phyloP scores from a whole-genome alignment of 768 basidiomycete species.

The Phaeotremella fagi region DNA sequence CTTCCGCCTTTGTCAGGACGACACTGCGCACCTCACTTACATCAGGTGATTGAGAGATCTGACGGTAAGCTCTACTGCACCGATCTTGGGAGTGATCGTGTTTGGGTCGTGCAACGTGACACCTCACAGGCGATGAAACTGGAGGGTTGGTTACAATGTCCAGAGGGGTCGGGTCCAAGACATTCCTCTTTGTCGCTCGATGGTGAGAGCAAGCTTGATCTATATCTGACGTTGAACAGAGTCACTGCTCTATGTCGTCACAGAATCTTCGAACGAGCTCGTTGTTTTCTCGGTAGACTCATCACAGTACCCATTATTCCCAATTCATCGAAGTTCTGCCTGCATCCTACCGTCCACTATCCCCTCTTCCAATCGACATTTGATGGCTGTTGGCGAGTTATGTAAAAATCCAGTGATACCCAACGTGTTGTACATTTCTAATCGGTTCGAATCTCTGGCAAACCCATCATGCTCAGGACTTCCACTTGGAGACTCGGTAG shows the following conservation, averaged over 20 bases:
- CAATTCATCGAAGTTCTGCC: slow-evolving; percentile 27
- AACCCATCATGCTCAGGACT: slow-evolving; percentile 4
- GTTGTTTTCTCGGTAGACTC: slow-evolving; percentile 31
- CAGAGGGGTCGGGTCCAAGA: slow-evolving; percentile 38
- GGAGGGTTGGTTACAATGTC: slow-evolving; percentile 53
- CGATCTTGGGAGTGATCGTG: slow-evolving; percentile 69
- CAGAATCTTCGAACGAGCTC: slow-evolving; percentile 36
- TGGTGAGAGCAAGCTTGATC: slow-evolving; percentile 23
- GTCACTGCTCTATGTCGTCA: slow-evolving; percentile 44
- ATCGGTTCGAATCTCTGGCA: slow-evolving; percentile 41
- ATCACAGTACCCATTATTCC: slow-evolving; percentile 19
- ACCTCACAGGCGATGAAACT: slow-evolving; percentile 53
- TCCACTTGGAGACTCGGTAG: slow-evolving; percentile 38
- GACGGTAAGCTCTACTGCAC: slow-evolving; percentile 59
- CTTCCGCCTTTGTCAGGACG: too few relatives aligned
- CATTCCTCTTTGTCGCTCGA: slow-evolving; percentile 31
- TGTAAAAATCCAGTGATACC: slow-evolving; percentile 27
- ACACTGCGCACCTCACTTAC: slow-evolving; percentile 70
- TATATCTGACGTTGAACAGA: slow-evolving; percentile 13
- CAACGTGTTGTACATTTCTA: slow-evolving; percentile 41
- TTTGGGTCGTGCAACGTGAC: slow-evolving; percentile 57
- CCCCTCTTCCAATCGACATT: slow-evolving; percentile 18
- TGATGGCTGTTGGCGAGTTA: slow-evolving; percentile 41
- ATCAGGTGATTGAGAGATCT: slow-evolving; percentile 61
- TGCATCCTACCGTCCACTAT: slow-evolving; percentile 34